A percentile compares a stretch with the other conserved stretches of the same genome.
Evolutionary conservation across 371 early-diverging fungal genomes (phyloP).

Genomic region (Lichtheimia ramosa): DNA sequence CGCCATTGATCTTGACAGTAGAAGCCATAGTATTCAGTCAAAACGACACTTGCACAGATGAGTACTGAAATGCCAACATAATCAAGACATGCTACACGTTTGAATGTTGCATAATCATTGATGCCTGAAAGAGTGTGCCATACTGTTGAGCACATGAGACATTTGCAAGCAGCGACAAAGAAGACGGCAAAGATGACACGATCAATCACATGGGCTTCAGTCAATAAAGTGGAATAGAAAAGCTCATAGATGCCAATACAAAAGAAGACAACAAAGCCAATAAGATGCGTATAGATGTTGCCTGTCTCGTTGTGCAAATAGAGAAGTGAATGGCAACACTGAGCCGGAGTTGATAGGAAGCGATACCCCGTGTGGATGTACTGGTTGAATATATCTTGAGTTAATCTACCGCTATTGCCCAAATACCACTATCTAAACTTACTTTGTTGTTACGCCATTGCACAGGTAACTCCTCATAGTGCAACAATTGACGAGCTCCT

Average conservation of each 20-base stretch:
- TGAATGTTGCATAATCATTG: slow-evolving; percentile 64
- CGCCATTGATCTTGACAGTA: slow-evolving; percentile 69
- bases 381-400: slow-evolving; percentile 20
- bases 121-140: slow-evolving; percentile 74
- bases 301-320: slow-evolving; percentile 86
- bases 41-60: slow-evolving; percentile 66
- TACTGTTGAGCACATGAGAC: slow-evolving; percentile 72
- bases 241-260: slow-evolving; percentile 50
- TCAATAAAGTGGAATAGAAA: slow-evolving; percentile 46
- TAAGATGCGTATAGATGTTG: slow-evolving; percentile 81
- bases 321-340: slow-evolving; percentile 67
- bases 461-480: slow-evolving; percentile 49
- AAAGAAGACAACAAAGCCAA: slow-evolving; percentile 67
- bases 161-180: slow-evolving; percentile 64
- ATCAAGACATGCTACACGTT: slow-evolving; percentile 67
- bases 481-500: slow-evolving; percentile 37
- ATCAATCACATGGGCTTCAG: slow-evolving; percentile 54
- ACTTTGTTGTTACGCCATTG: slow-evolving; percentile 51
- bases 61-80: slow-evolving; percentile 82
- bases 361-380: slow-evolving; percentile 73
- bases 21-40: slow-evolving; percentile 70
- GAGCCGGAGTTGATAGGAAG: slow-evolving; percentile 59
- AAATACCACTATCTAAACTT: slow-evolving; percentile 9
- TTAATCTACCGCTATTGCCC: not conserved
- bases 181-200: slow-evolving; percentile 58